Base-by-base conservation (phyloP, 305 asterid genomes). In the Euphrasia arctica region DNA sequence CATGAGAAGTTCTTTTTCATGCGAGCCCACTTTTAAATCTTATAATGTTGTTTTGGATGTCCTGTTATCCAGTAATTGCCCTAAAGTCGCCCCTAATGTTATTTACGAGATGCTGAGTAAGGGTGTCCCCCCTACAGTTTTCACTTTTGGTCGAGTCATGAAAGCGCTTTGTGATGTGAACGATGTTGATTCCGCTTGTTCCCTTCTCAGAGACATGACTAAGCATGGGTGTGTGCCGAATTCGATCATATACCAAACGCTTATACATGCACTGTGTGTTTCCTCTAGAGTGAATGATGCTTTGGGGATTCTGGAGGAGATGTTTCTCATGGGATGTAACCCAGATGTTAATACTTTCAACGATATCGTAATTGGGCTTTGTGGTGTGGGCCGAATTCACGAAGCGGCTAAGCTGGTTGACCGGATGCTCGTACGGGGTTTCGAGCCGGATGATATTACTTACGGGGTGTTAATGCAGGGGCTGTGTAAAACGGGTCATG, bases 191-290 rank as follows among this genome's bases (percentile, higher is more conserved):
- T 80, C 91, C 13, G 95, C 94, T 0, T 80, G 79, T 47, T 83
- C 91, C 58, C 91, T 91, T 59, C 93, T 91, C 55, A 81, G 87
- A 54, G 98, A 86, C 83, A 88, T 91, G 98, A 91, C 88, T 9
- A 91, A 83, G 78, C 84, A 91, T 64, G 96, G 94, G 7, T 86
- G 98, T 54, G 96, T 88, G 34, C 96, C 98, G 0, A 86, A 86
- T 76, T 82, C 96, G 29, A 71, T 84, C 54, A 75, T 91, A 51
- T 91, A 91, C 73, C 93, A 88, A 70, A 91, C 90, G 1, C 86
- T 91, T 64, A 84, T 91, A 68, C 95, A 78, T 58, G 81, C 88
- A 11, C 76, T 86, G 9, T 81, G 80, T 47, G 63, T 68, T 73
- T 82, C 82, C 68, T 75, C 77, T 58, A 74, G 96, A 75, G 83